Conservation (phyloP, 2,329 filamentous ascomycete species). For the Talaromyces funiculosus region DNA sequence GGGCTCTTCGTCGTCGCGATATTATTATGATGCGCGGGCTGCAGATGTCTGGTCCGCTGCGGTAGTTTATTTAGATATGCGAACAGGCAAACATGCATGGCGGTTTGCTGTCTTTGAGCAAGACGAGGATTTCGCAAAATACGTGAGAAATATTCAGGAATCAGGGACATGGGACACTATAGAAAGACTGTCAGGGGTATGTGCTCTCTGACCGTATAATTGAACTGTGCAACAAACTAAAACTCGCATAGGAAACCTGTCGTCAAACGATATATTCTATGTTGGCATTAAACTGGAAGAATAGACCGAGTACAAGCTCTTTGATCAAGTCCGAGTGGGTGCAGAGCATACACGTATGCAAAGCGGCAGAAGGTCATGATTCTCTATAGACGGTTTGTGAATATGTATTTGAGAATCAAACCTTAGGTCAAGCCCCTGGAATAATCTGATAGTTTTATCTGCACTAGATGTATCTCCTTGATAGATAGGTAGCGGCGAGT, state of each 20-base stretch:
- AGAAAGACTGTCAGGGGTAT: conserved; percentile 69
- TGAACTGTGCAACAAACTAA: neutral
- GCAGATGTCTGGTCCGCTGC: conserved; percentile 93
- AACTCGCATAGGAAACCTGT: conserved; percentile 63
- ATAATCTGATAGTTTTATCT: too few species aligned
- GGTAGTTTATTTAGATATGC: conserved; percentile 94
- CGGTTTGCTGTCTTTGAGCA: conserved; percentile 79
- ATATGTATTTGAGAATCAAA: too few species aligned
- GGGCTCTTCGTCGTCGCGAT: conserved; percentile 9
- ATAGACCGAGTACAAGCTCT: conserved; percentile 78
- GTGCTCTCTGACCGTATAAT: conserved; percentile 27
- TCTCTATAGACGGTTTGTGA: conserved; percentile 3
- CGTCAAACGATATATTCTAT: conserved; percentile 94
- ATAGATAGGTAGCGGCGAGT: too few species aligned
- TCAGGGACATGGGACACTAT: conserved; percentile 84
- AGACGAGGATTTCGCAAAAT: conserved; percentile 81
- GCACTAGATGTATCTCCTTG: too few species aligned
- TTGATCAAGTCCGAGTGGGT: conserved; percentile 90
- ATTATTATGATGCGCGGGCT: conserved; percentile 77
- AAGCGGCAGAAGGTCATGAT: conserved; percentile 72
- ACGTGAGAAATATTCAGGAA: conserved; percentile 74
- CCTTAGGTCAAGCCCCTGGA: too few species aligned
- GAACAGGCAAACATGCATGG: conserved; percentile 84
- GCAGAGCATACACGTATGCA: conserved; percentile 81
- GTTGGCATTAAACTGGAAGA: conserved; percentile 73